Conservation (phyloP, 768 basidiomycete species). For the Termitomyces sp. region DNA sequence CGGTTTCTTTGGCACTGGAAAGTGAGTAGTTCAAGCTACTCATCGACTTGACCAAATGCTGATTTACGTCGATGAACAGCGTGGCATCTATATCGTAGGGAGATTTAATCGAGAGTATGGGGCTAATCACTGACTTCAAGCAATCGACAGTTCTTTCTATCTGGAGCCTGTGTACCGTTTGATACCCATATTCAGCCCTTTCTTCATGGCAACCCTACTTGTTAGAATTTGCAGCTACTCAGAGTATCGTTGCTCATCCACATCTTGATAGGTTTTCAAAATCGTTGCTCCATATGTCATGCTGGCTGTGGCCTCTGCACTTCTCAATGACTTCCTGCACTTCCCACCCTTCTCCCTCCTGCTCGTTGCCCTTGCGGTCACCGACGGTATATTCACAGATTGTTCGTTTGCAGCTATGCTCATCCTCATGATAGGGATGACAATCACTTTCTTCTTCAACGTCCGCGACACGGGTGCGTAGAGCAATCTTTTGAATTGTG, state of each 20-base stretch:
- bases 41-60: background rate
- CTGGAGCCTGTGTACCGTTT: conserved; percentile 84
- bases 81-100: conserved; percentile 81
- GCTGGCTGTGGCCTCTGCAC: conserved; percentile 62
- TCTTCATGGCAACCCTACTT: conserved; percentile 71
- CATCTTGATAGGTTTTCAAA: conserved; percentile 61
- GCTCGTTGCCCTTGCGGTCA: conserved; percentile 68
- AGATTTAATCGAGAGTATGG: background rate
- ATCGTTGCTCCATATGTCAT: conserved; percentile 78
- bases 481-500: background rate
- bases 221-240: conserved; percentile 28
- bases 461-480: conserved; percentile 70
- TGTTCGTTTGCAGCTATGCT: background rate
- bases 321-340: conserved; percentile 59
- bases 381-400: conserved; percentile 44
- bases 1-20: conserved; percentile 83
- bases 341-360: conserved; percentile 80
- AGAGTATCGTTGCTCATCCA: background rate
- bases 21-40: conserved; percentile 40
- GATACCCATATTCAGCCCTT: conserved; percentile 81
- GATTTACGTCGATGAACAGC: conserved; percentile 26
- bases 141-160: conserved; percentile 61
- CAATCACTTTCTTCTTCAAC: conserved; percentile 76
- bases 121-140: background rate
- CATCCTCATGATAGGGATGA: conserved; percentile 54